Evolutionary conservation across 371 early-diverging fungal genomes (phyloP).

Genomic region (Mortierella sp.): DNA sequence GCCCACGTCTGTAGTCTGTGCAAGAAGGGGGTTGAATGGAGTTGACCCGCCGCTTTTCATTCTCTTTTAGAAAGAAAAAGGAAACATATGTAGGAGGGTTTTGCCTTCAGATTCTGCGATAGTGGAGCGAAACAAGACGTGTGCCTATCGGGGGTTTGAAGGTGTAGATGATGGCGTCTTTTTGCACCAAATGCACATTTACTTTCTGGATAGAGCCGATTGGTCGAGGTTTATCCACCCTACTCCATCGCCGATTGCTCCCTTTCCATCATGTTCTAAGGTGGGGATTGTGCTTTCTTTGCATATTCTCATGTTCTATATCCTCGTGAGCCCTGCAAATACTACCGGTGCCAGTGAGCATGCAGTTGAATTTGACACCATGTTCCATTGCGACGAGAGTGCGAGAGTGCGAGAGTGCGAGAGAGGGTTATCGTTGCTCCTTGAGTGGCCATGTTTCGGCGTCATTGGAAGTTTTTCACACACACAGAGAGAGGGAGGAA

Average conservation of each 20-base stretch:
- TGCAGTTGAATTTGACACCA: neutral
- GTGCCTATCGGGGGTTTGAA: too few species aligned
- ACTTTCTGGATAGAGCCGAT: neutral
- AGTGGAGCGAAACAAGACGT: neutral
- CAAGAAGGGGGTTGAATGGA: neutral
- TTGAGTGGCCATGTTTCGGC: slow-evolving; percentile 10
- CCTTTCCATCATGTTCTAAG: neutral
- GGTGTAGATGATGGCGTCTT: slow-evolving; percentile 5
- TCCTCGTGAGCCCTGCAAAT: neutral
- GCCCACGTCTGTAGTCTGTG: neutral
- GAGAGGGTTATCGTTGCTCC: neutral
- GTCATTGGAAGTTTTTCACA: neutral
- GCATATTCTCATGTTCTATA: neutral
- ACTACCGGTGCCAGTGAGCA: neutral
- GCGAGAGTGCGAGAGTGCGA: neutral
- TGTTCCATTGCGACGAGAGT: neutral
- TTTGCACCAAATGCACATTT: neutral
- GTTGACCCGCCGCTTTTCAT: neutral
- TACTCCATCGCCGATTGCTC: neutral
- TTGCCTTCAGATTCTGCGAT: neutral
- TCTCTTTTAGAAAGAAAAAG: neutral
- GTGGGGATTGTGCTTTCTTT: neutral
- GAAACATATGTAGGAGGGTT: neutral
- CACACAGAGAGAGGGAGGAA: neutral
- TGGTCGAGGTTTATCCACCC: neutral